A percentile compares a stretch with the other conserved stretches of the same genome.
These are phyloP conservation scores for Penicillium sp. DNA, from an alignment of 2,329 filamentous ascomycete species.

Conservation along the genomic window DNA sequence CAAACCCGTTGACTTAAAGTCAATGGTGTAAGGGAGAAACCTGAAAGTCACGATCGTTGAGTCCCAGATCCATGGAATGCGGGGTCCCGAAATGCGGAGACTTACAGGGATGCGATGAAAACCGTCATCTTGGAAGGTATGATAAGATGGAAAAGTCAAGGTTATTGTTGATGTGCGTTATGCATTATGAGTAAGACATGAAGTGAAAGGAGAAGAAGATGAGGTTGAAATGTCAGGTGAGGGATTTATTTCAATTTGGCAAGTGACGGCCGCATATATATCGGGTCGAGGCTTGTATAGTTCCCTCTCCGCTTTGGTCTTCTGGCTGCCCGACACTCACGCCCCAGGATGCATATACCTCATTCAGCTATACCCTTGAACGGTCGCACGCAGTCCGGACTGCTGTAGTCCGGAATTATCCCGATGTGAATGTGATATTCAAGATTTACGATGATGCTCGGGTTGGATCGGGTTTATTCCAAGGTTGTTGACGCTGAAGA, in stretches of 20 bases:
- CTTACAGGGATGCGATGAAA: constrained; percentile 38
- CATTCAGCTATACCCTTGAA: constrained; percentile 5
- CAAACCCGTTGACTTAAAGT: constrained; percentile 30
- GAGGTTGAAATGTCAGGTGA: neutral
- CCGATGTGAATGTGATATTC: neutral
- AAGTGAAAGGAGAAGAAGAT: neutral
- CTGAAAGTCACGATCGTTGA: constrained; percentile 12
- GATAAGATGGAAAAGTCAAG: neutral
- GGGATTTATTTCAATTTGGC: neutral
- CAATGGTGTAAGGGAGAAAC: constrained; percentile 40
- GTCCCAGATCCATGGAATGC: neutral
- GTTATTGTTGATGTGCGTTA: neutral
- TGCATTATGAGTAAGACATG: neutral
- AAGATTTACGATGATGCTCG: neutral
- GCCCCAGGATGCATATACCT: constrained; percentile 1
- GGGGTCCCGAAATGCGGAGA: neutral
- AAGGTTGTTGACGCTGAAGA: neutral
- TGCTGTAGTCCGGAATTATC: neutral
- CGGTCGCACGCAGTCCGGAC: neutral
- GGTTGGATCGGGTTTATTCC: neutral
- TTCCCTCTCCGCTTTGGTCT: neutral
- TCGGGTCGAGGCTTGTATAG: constrained; percentile 2
- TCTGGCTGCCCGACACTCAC: constrained; percentile 6
- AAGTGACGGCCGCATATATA: neutral
- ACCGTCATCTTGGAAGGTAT: constrained; percentile 28